Evolutionary conservation across 148 eudicot species (phyloP).

Genomic region (Salicornia ramosissima): DNA sequence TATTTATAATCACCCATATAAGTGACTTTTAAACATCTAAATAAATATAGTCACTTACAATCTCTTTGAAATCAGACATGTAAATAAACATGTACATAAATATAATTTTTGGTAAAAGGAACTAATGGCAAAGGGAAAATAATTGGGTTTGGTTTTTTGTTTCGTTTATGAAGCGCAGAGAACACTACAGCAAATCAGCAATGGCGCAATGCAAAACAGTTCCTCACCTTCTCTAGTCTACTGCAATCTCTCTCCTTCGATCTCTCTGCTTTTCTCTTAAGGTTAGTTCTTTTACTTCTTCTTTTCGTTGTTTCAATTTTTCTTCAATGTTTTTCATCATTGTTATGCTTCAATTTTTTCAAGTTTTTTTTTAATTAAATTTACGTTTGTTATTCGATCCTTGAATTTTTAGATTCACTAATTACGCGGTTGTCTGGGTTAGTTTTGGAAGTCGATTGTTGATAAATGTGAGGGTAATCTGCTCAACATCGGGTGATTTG

Average conservation of each 20-base stretch:
- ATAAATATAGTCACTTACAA: too few species aligned
- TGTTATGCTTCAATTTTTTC: not conserved
- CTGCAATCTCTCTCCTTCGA: slow-evolving; percentile 16
- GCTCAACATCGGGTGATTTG: not conserved
- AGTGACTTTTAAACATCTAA: too few species aligned
- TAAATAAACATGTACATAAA: too few species aligned
- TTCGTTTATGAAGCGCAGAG: slow-evolving; percentile 1
- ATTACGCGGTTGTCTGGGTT: not conserved
- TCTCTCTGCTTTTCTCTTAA: slow-evolving; percentile 18
- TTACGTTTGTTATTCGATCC: not conserved
- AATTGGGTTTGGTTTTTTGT: not conserved
- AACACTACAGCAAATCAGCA: slow-evolving; percentile 7
- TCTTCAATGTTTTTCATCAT: not conserved
- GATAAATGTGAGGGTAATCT: not conserved
- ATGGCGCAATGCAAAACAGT: slow-evolving; percentile 7
- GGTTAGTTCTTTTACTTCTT: not conserved
- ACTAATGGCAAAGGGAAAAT: too few species aligned
- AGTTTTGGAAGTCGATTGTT: not conserved
- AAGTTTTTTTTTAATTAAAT: not conserved
- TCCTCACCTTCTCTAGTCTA: slow-evolving; percentile 2
- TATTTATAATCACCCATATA: too few species aligned
- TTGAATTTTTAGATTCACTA: slow-evolving; percentile 1
- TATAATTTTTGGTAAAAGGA: too few species aligned
- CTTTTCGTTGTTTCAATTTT: not conserved
- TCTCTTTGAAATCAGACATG: too few species aligned